Evolutionary conservation across 1,284 basidiomycete species (phyloP).

Genomic region (Microbotryomycetes sp.): DNA sequence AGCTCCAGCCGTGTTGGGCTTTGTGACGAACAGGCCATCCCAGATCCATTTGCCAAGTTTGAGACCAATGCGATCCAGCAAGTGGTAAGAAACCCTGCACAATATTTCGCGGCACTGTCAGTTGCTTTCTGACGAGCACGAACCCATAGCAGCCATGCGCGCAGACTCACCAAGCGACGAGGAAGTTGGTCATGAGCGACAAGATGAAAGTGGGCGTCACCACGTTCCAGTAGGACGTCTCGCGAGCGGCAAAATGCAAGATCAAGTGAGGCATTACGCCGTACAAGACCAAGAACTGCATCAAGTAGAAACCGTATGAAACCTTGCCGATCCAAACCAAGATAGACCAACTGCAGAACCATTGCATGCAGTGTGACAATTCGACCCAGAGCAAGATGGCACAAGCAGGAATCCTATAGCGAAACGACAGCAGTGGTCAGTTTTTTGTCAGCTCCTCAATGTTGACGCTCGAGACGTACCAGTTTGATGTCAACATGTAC

Average conservation of each 20-base stretch:
- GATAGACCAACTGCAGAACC: constrained; percentile 43
- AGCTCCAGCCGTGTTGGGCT: constrained; percentile 39
- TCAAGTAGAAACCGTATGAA: constrained; percentile 46
- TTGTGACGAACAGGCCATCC: constrained; percentile 43
- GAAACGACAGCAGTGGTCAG: not conserved
- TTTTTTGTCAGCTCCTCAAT: constrained; percentile 31
- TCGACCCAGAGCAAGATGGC: constrained; percentile 43
- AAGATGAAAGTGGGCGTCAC: constrained; percentile 44
- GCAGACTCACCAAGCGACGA: constrained; percentile 40
- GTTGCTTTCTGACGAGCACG: constrained; percentile 27
- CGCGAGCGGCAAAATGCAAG: constrained; percentile 40
- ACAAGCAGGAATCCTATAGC: constrained; percentile 31
- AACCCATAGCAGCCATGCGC: constrained; percentile 13
- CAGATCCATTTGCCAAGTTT: constrained; percentile 44
- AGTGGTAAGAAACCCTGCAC: constrained; percentile 41
- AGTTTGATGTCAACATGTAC: constrained; percentile 42
- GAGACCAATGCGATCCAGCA: constrained; percentile 41
- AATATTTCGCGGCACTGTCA: not conserved
- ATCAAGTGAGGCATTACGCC: constrained; percentile 44
- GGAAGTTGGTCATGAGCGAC: constrained; percentile 42
- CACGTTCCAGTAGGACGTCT: constrained; percentile 42
- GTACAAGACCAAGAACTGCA: constrained; percentile 46
- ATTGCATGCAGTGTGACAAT: constrained; percentile 44
- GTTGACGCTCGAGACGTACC: constrained; percentile 27
- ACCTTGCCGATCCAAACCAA: constrained; percentile 45